Evolutionary conservation across 352 stramenopile genomes (phyloP).

Genomic region (Albugo laibachii): DNA sequence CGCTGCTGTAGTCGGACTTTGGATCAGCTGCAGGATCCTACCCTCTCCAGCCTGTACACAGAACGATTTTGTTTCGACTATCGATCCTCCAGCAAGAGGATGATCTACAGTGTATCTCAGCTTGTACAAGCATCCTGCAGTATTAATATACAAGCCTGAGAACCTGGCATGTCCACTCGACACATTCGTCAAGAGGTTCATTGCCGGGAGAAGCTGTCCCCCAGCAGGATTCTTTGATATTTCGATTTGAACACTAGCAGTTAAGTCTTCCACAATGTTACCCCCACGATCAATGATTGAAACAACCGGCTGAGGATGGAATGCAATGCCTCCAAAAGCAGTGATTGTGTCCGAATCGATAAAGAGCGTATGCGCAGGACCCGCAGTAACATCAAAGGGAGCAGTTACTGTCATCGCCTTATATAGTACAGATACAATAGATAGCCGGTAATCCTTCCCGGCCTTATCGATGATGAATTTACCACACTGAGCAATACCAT

Average conservation of each 20-base stretch:
- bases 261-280: conserved; percentile 30
- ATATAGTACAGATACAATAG: conserved; percentile 39
- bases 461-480: conserved; percentile 50
- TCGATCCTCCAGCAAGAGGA: conserved; percentile 20
- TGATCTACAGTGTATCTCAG: conserved; percentile 48
- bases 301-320: conserved; percentile 52
- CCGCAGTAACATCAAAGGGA: conserved; percentile 49
- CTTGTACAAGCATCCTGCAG: conserved; percentile 55
- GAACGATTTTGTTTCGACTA: conserved; percentile 54
- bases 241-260: conserved; percentile 26
- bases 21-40: conserved; percentile 24
- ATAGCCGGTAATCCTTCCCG: conserved; percentile 41
- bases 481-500: conserved; percentile 49
- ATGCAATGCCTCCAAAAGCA: conserved; percentile 48
- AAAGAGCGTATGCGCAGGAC: conserved; percentile 26
- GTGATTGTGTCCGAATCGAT: conserved; percentile 61
- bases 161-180: conserved; percentile 35
- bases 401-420: conserved; percentile 47
- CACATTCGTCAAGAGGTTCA: conserved; percentile 28
- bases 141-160: conserved; percentile 41
- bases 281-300: conserved; percentile 62
- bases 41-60: conserved; percentile 40
- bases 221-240: conserved; percentile 43
- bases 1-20: conserved; percentile 15
- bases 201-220: conserved; percentile 25